Evolutionary conservation across 352 stramenopile species (phyloP).

Genomic region (Phytophthora pistaciae): DNA sequence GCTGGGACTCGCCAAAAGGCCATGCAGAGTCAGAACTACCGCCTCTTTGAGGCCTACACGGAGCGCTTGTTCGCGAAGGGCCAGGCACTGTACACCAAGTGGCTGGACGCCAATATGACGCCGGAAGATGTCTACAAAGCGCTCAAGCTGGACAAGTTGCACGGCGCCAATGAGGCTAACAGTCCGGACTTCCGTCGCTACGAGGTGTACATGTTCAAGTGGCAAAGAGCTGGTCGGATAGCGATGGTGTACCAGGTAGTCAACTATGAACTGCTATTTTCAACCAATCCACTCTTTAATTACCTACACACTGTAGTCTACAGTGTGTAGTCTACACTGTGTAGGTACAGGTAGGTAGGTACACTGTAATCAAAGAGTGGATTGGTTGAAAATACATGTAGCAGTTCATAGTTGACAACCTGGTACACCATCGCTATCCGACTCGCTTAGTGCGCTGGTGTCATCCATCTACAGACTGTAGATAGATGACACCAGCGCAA

Average conservation of each 20-base stretch:
- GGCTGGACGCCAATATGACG: background rate
- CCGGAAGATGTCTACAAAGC: conserved; percentile 5
- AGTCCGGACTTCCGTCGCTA: conserved; percentile 1
- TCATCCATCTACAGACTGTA: too few relatives aligned
- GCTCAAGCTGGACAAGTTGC: conserved; percentile 1
- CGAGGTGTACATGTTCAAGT: conserved; percentile 7
- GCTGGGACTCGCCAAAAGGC: conserved; percentile 5
- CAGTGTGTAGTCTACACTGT: too few relatives aligned
- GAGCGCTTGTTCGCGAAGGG: conserved; percentile 5
- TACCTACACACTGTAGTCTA: too few relatives aligned
- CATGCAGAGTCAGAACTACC: conserved; percentile 1
- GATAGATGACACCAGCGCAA: too few relatives aligned
- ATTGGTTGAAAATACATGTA: too few relatives aligned
- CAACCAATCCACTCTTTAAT: too few relatives aligned
- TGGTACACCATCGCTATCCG: too few relatives aligned
- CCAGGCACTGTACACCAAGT: background rate
- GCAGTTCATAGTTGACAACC: too few relatives aligned
- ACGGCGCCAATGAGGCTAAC: background rate
- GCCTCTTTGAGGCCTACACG: conserved; percentile 1
- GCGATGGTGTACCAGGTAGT: background rate
- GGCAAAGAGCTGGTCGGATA: background rate
- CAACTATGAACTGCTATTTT: too few relatives aligned
- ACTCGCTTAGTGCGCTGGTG: too few relatives aligned
- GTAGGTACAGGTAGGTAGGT: too few relatives aligned
- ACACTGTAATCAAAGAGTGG: too few relatives aligned